Conservation (phyloP, 306 rosid genomes). For the Trichosanthes cucumerina region DNA sequence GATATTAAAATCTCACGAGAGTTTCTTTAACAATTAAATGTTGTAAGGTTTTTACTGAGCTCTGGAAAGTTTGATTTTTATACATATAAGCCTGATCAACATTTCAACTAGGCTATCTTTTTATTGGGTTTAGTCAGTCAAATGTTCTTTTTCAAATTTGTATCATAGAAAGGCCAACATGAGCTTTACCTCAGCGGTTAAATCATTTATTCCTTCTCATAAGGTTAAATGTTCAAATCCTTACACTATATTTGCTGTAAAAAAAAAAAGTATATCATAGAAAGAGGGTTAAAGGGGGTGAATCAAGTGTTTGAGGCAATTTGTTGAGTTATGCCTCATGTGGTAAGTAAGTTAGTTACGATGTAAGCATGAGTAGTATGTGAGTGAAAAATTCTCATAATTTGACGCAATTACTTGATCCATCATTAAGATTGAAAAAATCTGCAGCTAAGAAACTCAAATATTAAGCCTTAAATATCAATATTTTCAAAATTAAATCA, state of each 20-base stretch:
- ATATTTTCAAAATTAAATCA: background rate
- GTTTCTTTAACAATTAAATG: background rate
- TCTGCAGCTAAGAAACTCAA: background rate
- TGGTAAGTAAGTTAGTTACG: background rate
- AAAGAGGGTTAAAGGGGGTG: background rate
- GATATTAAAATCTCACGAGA: background rate
- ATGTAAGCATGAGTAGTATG: background rate
- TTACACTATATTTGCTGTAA: too few relatives aligned
- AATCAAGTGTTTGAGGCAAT: background rate
- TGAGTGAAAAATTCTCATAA: background rate
- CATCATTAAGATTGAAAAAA: background rate
- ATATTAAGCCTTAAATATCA: background rate
- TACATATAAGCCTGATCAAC: background rate
- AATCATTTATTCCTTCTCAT: too few relatives aligned
- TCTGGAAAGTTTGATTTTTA: background rate
- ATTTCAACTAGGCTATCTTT: background rate
- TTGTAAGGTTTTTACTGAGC: background rate
- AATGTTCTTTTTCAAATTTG: background rate
- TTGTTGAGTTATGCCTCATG: background rate
- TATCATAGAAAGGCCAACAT: background rate
- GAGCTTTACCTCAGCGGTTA: background rate
- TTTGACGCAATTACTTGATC: background rate
- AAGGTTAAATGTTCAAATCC: background rate
- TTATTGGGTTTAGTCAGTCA: background rate
- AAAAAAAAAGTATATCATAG: background rate